Conservation (phyloP, 1,139 yeast species). For the Kodamaea plutei region DNA sequence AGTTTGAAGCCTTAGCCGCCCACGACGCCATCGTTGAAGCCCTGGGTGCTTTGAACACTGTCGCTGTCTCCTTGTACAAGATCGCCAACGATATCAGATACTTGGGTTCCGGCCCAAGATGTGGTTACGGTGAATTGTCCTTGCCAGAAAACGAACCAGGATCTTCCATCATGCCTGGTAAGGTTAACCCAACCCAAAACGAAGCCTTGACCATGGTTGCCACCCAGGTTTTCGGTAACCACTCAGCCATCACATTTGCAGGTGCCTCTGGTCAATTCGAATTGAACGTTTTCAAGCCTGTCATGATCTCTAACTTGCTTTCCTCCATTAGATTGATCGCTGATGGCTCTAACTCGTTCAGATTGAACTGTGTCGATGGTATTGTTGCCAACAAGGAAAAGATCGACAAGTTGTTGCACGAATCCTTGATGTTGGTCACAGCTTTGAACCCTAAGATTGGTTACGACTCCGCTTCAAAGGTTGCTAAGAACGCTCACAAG, state of each 20-base stretch:
- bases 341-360: conserved; percentile 86
- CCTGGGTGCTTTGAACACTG: conserved; percentile 93
- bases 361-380: conserved; percentile 93
- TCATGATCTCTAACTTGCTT: conserved; percentile 84
- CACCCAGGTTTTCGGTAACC: conserved; percentile 96
- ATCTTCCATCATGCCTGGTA: conserved; percentile 98
- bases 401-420: conserved; percentile 82
- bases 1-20: conserved; percentile 98
- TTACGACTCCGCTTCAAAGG: conserved; percentile 94
- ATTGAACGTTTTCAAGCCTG: conserved; percentile 96
- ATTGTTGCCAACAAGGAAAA: conserved; percentile 84
- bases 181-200: conserved; percentile 98
- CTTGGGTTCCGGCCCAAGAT: conserved; percentile 98
- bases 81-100: conserved; percentile 97
- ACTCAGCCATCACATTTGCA: conserved; percentile 89
- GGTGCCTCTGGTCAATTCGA: conserved; percentile 99
- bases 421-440: conserved; percentile 95
- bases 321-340: conserved; percentile 83
- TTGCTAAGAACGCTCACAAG: conserved; percentile 97
- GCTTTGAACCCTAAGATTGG: conserved; percentile 99
- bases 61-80: conserved; percentile 89
- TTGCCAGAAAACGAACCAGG: conserved; percentile 99
- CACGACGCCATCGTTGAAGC: conserved; percentile 98
- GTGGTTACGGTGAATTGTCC: conserved; percentile 95
- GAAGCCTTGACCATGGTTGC: conserved; percentile 99